Evolutionary conservation across 2,329 filamentous ascomycete genomes (phyloP), one percentile per base, ranked within the genome.

Genomic region (Pseudogymnoascus destructans): DNA sequence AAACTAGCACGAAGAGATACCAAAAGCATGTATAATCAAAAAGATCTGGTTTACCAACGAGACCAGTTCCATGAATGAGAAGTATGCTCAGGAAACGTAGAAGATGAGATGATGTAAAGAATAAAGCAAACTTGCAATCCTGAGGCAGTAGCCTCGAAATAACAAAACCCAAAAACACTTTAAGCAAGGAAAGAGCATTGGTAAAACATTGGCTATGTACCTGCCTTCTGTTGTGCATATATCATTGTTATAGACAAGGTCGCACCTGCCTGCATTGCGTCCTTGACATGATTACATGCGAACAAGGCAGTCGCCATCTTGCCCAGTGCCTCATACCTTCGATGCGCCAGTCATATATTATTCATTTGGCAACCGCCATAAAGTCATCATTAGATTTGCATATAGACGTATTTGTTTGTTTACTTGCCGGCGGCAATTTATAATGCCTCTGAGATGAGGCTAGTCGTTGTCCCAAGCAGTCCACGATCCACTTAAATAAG

Each of bases 401-500:
- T 27, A 17, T 13, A 3, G 10, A 52, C 2, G 0, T 27, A 27
- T 27, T 52, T 13, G 2, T 32, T 8, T 13, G 9, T 30, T 52
- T 32, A 1, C 15, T 30, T 52, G 46, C n/a, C 25, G 19, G 25
- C 1, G 15, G 3, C 46, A 30, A 15, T 27, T 49, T 27, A 52
- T 30, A 52, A 19, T 19, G 21, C 11, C 9, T 13, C 1, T 52
- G 15, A 17, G 15, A 52, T 30, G 46, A 52, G 25, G 46, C 46
- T 30, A 32, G 10, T 10, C n/a, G 46, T 30, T 10, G 46, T 9
- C 21, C 21, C 8, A 3, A 15, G 8, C 9, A 32, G 25, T n/a
- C 17, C 23, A 30, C 25, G 54, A 23, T 38, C 54, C 54, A 56
- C 54, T 56, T 56, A 35, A 38, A 56, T 56, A 56, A 56, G 54